These are phyloP conservation scores for Rhizophora mangle DNA, from an alignment of 345 rosid species.

Conservation along the genomic window DNA sequence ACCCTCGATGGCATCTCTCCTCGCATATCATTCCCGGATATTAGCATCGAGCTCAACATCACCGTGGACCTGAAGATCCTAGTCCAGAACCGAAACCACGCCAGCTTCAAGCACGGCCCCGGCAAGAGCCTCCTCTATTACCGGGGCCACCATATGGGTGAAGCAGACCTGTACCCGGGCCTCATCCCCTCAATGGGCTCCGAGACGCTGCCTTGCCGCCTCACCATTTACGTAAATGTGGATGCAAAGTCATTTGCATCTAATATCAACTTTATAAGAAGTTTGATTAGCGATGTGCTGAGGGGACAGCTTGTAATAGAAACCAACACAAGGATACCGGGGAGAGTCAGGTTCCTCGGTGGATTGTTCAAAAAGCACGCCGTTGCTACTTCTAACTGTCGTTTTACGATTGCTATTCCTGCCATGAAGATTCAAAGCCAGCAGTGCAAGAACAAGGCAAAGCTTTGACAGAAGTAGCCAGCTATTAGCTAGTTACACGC, in stretches of 20 bases:
- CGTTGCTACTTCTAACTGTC: constrained; percentile 38
- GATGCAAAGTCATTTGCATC: constrained; percentile 17
- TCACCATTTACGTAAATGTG: constrained; percentile 43
- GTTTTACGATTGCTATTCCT: constrained; percentile 31
- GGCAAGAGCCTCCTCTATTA: constrained; percentile 40
- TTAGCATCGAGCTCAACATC: constrained; percentile 40
- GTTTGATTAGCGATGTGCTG: constrained; percentile 35
- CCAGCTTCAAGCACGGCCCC: constrained; percentile 40
- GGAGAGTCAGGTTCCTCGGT: constrained; percentile 39
- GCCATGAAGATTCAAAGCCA: constrained; percentile 40
- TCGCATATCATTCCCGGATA: constrained; percentile 27
- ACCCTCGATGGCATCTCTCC: constrained; percentile 46
- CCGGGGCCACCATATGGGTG: constrained; percentile 36
- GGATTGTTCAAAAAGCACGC: constrained; percentile 37
- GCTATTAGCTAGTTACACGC: no score
- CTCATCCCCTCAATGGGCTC: constrained; percentile 39
- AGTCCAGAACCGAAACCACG: constrained; percentile 41
- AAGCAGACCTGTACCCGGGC: constrained; percentile 41
- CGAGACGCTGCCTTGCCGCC: constrained; percentile 24
- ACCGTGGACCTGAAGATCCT: constrained; percentile 41
- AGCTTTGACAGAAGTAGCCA: constrained; percentile 23
- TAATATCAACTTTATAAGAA: no score
- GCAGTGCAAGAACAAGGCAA: constrained; percentile 35
- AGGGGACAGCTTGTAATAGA: constrained; percentile 37
- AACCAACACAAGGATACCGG: constrained; percentile 46